Conservation (phyloP, 768 basidiomycete species). For the Nidularia sp. region DNA sequence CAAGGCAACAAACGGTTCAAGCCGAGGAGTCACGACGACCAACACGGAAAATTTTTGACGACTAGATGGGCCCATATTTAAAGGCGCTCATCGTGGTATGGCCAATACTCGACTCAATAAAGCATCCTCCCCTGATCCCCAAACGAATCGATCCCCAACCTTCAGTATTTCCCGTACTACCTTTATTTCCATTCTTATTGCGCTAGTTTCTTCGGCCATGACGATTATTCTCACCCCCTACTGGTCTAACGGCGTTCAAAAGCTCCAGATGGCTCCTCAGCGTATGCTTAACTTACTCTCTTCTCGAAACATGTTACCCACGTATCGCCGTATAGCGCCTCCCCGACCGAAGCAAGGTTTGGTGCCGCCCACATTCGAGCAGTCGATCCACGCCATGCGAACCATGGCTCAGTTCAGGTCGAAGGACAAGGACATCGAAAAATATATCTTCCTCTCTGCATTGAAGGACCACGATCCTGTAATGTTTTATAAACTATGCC, state of each 20-base stretch:
- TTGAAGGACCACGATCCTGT: constrained; percentile 69
- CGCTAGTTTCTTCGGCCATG: constrained; percentile 27
- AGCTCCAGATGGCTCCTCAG: constrained; percentile 56
- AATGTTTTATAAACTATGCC: constrained; percentile 77
- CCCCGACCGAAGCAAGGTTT: constrained; percentile 48
- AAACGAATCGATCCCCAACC: constrained; percentile 1
- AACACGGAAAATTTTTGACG: too few species aligned
- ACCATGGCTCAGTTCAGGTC: constrained; percentile 70
- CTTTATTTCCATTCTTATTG: constrained; percentile 1
- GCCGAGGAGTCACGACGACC: not conserved
- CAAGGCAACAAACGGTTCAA: not conserved
- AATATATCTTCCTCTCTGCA: constrained; percentile 80
- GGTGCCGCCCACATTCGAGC: constrained; percentile 55
- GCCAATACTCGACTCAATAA: not conserved
- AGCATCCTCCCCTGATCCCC: not conserved
- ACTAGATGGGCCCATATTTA: too few species aligned
- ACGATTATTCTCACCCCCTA: constrained; percentile 68
- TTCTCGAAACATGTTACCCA: constrained; percentile 2
- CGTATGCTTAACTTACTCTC: constrained; percentile 34
- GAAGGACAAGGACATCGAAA: constrained; percentile 72
- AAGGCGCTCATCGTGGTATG: too few species aligned
- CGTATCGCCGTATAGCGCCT: constrained; percentile 26
- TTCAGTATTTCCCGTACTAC: constrained; percentile 2
- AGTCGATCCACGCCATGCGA: constrained; percentile 49
- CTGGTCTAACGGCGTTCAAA: constrained; percentile 67